These are phyloP conservation scores for Phytophthora niederhauseri DNA, from an alignment of 352 stramenopile genomes.

Conservation along the genomic window DNA sequence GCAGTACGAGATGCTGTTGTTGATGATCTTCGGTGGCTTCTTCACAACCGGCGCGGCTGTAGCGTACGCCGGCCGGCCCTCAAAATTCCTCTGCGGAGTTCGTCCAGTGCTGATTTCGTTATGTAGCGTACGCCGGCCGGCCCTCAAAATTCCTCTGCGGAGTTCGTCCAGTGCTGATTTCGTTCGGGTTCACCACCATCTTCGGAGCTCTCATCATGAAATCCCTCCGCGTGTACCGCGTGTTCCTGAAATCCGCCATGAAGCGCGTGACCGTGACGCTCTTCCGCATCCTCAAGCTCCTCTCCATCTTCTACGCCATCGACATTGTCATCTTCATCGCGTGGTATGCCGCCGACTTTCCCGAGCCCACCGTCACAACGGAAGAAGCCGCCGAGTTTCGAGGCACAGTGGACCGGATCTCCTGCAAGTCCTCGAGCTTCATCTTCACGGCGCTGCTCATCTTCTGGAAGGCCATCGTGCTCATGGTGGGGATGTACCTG, in stretches of 20 bases:
- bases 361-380: constrained; percentile 26
- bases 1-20: constrained; percentile 49
- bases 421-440: constrained; percentile 48
- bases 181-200: constrained; percentile 48
- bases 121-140: constrained; percentile 37
- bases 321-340: constrained; percentile 47
- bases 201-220: constrained; percentile 57
- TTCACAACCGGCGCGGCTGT: constrained; percentile 39
- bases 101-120: constrained; percentile 44
- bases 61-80: constrained; percentile 39
- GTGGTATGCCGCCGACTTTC: constrained; percentile 46
- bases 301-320: constrained; percentile 38
- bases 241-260: constrained; percentile 53
- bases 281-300: constrained; percentile 46
- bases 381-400: constrained; percentile 32
- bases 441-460: constrained; percentile 61
- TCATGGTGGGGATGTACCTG: constrained; percentile 49
- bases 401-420: constrained; percentile 33
- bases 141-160: constrained; percentile 38
- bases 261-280: constrained; percentile 49
- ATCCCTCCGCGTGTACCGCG: constrained; percentile 58
- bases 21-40: constrained; percentile 50
- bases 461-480: constrained; percentile 63
- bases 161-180: constrained; percentile 41
- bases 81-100: constrained; percentile 30